Evolutionary conservation across 179 eudicot species (phyloP).

Genomic region (Spergularia azorica): DNA sequence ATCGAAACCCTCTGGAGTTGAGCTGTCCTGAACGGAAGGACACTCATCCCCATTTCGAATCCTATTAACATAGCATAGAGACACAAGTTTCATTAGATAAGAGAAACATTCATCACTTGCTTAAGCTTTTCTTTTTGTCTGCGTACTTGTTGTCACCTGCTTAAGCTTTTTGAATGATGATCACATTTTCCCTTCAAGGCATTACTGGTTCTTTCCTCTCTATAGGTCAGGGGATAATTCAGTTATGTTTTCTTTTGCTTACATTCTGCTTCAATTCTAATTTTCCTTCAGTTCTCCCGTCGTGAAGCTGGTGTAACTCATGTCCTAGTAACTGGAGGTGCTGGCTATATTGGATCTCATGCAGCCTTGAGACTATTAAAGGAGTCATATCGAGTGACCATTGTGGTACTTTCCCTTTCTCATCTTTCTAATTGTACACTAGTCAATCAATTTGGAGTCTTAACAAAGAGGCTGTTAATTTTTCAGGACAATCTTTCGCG

Average conservation of each 20-base stretch:
- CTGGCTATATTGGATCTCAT: conserved; percentile 97
- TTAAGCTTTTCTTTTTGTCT: neutral
- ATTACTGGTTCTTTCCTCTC: conserved; percentile 5
- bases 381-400: conserved; percentile 87
- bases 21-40: neutral
- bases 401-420: conserved; percentile 64
- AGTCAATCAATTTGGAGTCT: conserved; percentile 13
- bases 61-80: neutral
- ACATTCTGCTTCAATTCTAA: neutral
- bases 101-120: neutral
- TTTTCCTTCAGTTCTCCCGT: conserved; percentile 60
- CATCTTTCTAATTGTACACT: neutral
- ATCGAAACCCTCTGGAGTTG: neutral
- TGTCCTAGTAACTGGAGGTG: conserved; percentile 97
- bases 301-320: conserved; percentile 86
- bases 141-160: neutral
- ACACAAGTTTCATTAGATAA: neutral
- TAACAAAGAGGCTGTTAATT: conserved; percentile 10
- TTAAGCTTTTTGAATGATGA: neutral
- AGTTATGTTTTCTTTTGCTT: conserved; percentile 7
- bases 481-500: conserved; percentile 94
- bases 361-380: conserved; percentile 84
- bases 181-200: neutral
- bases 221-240: neutral
- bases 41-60: neutral